These are phyloP conservation scores for Magnusiomyces magnusii DNA, from an alignment of 1,139 yeast species.

Conservation along the genomic window DNA sequence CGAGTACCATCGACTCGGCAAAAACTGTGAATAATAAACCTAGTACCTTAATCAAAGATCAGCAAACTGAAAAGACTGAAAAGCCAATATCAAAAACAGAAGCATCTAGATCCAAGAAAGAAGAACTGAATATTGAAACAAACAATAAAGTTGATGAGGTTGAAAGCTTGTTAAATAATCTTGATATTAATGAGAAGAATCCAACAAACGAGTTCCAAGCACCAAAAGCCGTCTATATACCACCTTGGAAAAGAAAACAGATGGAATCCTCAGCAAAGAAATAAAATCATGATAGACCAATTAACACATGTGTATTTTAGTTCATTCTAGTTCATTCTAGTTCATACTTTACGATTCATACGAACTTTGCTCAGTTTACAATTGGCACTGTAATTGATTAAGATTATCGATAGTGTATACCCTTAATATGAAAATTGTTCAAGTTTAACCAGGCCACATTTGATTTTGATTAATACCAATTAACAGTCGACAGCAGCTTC, in stretches of 20 bases:
- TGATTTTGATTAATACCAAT: too few relatives aligned
- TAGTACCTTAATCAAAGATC: not conserved
- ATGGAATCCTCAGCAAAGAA: not conserved
- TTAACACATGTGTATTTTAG: not conserved
- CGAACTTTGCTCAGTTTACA: too few relatives aligned
- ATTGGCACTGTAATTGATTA: too few relatives aligned
- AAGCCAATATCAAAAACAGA: not conserved
- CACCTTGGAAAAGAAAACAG: conserved; percentile 6
- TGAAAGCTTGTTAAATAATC: not conserved
- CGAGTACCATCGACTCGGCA: too few relatives aligned
- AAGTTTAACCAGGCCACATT: too few relatives aligned
- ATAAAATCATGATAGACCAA: not conserved
- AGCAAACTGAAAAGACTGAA: not conserved
- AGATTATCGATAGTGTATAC: too few relatives aligned
- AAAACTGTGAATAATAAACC: not conserved
- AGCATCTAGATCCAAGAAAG: not conserved
- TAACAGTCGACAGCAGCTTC: too few relatives aligned
- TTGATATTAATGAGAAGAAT: not conserved
- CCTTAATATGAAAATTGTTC: too few relatives aligned
- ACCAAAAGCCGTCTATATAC: not conserved
- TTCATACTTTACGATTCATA: too few relatives aligned
- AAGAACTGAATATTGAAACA: not conserved
- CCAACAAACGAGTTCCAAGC: not conserved
- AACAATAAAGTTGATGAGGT: not conserved
- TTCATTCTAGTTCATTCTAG: too few relatives aligned